Evolutionary conservation across 257 asterid genomes (phyloP), one percentile per base, ranked within the genome.

Genomic region (Galeopsis tetrahit): DNA sequence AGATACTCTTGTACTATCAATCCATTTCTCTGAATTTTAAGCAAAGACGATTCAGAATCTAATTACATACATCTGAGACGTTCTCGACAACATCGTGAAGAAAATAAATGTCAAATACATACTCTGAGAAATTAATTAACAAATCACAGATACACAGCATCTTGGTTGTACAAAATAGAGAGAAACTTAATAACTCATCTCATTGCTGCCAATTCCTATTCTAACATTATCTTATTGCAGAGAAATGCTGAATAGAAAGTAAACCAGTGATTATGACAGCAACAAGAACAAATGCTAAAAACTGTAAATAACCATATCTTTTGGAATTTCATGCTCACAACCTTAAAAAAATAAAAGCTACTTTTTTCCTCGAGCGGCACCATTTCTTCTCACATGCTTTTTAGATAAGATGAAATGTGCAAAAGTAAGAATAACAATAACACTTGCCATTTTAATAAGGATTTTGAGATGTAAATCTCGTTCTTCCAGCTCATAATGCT

Each of bases 341-440:
- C 55, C 13, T 49, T 11, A 68, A 9, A 71, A 65, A 4, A 9
- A 21, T 21, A 21, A 2, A 10, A 14, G 49, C 4, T 43, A 1
- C 39, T 36, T 8, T 8, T 39, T 15, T 46, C 61, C 46, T 46
- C 7, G 9, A 32, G 62, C 39, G 21, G 42, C 74, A 49, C 36
- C 36, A 43, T 46, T 58, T 48, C 42, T 77, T 44, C 63, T n/a
- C 6, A 1, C 62, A 44, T 17, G n/a, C 7, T 49, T 32, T 28
- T 32, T 10, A 35, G 42, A 10, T 71, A 2, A 53, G 55, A 14
- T 53, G 63, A 76, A 67, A 76, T 44, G 21, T 40, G 65, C 39
- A 17, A 2, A 8, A 56, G 28, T 8, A 49, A 32, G 7, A 6
- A 2, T 21, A 21, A 42, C 1, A 28, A 9, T 2, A 6, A 6